Conservation (phyloP, 2,329 filamentous ascomycete species). For the Penicillium griseofulvum region DNA sequence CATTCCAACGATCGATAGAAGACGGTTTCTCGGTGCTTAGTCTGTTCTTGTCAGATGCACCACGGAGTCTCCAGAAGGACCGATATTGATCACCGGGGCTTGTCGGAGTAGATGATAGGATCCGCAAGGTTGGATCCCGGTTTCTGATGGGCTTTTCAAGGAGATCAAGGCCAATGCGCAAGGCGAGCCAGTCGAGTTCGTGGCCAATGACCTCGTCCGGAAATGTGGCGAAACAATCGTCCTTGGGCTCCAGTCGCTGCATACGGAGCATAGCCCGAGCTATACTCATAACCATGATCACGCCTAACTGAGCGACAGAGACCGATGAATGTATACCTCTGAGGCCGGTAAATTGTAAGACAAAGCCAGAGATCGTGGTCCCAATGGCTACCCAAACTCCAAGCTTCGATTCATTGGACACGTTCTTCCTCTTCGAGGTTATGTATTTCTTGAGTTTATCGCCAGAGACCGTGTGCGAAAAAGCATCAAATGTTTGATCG, state of each 20-base stretch:
- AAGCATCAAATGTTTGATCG: constrained; percentile 23
- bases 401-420: neutral
- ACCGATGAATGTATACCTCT: constrained; percentile 19
- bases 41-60: neutral
- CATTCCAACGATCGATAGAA: neutral
- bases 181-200: constrained; percentile 1
- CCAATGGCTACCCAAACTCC: constrained; percentile 6
- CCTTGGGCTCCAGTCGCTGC: neutral
- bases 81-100: neutral
- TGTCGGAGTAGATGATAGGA: neutral
- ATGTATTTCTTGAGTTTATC: neutral
- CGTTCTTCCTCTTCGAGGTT: neutral
- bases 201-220: neutral
- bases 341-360: constrained; percentile 24
- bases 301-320: constrained; percentile 17
- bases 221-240: neutral
- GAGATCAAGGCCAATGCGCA: neutral
- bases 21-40: neutral
- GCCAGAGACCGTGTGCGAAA: neutral
- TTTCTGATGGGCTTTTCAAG: neutral
- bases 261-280: neutral
- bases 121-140: no score
- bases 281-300: neutral
- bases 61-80: neutral
- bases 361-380: constrained; percentile 14